phyloP scores from a whole-genome alignment of 2,329 filamentous ascomycete species.

The Cadophora malorum region DNA sequence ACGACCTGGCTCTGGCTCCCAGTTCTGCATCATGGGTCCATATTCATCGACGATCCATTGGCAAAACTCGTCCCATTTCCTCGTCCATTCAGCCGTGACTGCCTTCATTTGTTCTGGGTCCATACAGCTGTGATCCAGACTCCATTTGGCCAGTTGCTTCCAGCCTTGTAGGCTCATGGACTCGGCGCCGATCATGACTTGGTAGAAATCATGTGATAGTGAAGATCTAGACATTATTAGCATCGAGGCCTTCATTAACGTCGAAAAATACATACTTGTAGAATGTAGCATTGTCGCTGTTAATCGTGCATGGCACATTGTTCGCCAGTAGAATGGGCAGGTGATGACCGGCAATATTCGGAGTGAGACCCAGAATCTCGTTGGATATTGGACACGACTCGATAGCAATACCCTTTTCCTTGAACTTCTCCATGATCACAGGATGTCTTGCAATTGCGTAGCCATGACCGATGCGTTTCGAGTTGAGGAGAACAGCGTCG shows the following conservation, averaged over 20 bases:
- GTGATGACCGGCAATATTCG: conserved; percentile 68
- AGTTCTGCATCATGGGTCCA: conserved; percentile 34
- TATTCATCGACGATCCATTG: conserved; percentile 55
- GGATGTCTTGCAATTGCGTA: conserved; percentile 73
- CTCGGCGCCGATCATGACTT: conserved; percentile 71
- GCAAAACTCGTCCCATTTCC: conserved; percentile 65
- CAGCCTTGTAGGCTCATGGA: conserved; percentile 73
- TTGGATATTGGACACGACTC: conserved; percentile 81
- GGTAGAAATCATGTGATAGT: conserved; percentile 79
- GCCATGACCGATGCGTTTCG: conserved; percentile 76
- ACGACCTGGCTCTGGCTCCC: conserved; percentile 31
- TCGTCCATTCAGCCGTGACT: conserved; percentile 55
- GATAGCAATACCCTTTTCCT: conserved; percentile 68
- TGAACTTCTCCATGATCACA: conserved; percentile 69
- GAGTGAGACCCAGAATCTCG: conserved; percentile 74
- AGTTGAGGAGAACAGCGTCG: conserved; percentile 68
- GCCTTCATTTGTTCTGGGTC: conserved; percentile 49
- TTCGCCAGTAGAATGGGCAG: conserved; percentile 74
- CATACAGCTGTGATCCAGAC: conserved; percentile 65
- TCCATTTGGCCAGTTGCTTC: conserved; percentile 72
- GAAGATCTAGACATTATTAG: conserved; percentile 59
- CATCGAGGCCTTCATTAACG: background rate
- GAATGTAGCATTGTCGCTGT: conserved; percentile 76
- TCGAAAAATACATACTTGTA: conserved; percentile 60
- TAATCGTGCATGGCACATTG: conserved; percentile 75